Base-by-base conservation (phyloP, 495 filamentous ascomycete genomes). In the Podospora fimiseda region DNA sequence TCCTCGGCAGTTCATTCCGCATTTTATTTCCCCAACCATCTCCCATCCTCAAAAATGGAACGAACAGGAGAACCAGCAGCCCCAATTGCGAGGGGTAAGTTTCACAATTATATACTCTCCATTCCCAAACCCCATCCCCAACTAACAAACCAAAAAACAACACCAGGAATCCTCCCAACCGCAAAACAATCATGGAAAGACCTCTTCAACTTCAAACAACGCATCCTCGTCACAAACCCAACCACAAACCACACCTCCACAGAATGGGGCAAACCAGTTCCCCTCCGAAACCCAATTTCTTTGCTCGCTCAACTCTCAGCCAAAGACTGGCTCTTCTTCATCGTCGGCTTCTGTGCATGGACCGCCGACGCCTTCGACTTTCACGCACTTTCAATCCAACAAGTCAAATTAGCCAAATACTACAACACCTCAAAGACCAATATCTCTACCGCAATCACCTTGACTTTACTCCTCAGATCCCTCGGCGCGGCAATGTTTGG, bases 281-380 rank as follows among this genome's bases (percentile, higher is more conserved):
- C 74, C 0, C 67, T 86, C 38, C 61, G 73, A 42, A 86, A 87
- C 57, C 85, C 85, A 14, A 65, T 87, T 65, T 78, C 71, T 18
- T 67, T 86, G 40, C 63, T 85, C 46, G 72, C 71, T 44, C 73
- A 80, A 67, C 71, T 88, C 16, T 70, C 72, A 7, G 69, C 61
- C 5, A 66, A 65, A 11, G 74, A 80, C 57, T 87, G 83, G 84
- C 51, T 82, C 15, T 85, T 80, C 63, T 87, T 87, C 60, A 39
- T 83, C 15, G 80, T 84, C 9, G 83, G 82, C 18, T 74, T 86
- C 59, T 51, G 65, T 11, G 79, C 84, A 3, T 88, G 83, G 84
- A 82, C 76, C 14, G 80, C 82, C 13, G 85, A 88, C 64, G 84
- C 83, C 4, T 87, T 86, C 65, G 87, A 91, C 66, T 90, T 90